Evolutionary conservation across 306 rosid species (phyloP), one percentile per base, ranked within the genome.

Genomic region (Senna tora): DNA sequence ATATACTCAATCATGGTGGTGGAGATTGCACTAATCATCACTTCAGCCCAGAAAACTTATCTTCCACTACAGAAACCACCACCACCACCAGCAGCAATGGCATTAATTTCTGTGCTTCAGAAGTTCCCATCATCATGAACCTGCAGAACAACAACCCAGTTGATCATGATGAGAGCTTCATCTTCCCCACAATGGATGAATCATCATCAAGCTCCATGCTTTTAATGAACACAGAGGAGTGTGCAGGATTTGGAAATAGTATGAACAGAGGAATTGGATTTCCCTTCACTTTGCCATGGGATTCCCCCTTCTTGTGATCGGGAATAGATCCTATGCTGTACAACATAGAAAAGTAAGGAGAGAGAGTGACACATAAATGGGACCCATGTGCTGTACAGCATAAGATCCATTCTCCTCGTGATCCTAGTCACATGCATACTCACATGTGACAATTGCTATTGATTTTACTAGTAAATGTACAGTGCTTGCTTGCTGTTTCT

Each of bases 231-330:
- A 65, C 77, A 16, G 84, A 84, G 56, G 84, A 84, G 56, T 77
- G 51, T 6, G 60, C 74, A 47, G 83, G 71, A 46, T 77, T 83
- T 74, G 87, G n/a, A n/a, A n/a, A n/a, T n/a, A n/a, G n/a, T n/a
- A 46, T 73, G 21, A 72, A 20, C 39, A 51, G 54, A 43, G 62
- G n/a, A 7, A 54, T 77, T 50, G 96, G 75, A 4, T 92, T 87
- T 79, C 96, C 98, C 8, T 87, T 87, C 76, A 75, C 60, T 77
- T 69, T 83, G 74, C 74, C 81, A 41, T 88, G 90, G 87, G 92
- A 91, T 39, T 73, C 82, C 49, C 76, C 82, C 17, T 73, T 73
- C 80, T 61, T 79, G 81, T n/a, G n/a, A n/a, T n/a, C n/a, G n/a
- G n/a, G n/a, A n/a, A n/a, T n/a, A n/a, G n/a, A n/a, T n/a, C n/a